Conservation (phyloP, 1,284 basidiomycete genomes). For the Ustilago hordei region DNA sequence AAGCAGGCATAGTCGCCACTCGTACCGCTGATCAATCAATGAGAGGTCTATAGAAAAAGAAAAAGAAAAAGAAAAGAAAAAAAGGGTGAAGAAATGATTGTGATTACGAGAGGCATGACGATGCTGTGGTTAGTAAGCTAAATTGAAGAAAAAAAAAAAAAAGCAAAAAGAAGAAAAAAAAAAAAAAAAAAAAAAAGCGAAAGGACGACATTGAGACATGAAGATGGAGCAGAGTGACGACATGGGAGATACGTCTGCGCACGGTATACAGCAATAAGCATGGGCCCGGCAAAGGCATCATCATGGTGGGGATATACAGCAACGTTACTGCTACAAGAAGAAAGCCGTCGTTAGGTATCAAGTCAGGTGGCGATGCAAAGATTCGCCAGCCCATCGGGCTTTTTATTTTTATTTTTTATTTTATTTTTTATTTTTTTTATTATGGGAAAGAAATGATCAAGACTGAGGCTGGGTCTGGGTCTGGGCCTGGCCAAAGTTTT, state of each 20-base stretch:
- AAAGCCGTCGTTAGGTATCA: neutral
- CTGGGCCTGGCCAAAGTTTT: slow-evolving; percentile 35
- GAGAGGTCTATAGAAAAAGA: no score
- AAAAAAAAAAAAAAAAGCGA: neutral
- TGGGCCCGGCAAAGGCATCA: neutral
- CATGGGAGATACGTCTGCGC: neutral
- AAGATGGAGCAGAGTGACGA: slow-evolving; percentile 1
- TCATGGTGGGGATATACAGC: slow-evolving; percentile 6
- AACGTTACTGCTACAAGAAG: slow-evolving; percentile 5
- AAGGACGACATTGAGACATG: neutral
- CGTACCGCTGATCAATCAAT: neutral
- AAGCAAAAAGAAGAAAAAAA: no score
- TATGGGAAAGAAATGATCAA: neutral
- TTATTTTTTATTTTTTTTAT: neutral
- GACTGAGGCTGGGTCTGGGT: slow-evolving; percentile 1
- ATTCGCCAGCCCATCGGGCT: no score
- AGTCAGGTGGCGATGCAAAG: no score
- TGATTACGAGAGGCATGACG: neutral
- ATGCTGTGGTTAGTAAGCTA: neutral
- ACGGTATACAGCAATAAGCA: slow-evolving; percentile 1
- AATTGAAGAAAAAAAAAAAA: neutral
- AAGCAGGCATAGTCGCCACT: slow-evolving; percentile 17
- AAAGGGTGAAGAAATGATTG: neutral
- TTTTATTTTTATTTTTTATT: neutral
- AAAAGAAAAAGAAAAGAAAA: neutral